These are phyloP conservation scores for Tilletia setariae DNA, from an alignment of 1,284 basidiomycete species.

Conservation along the genomic window DNA sequence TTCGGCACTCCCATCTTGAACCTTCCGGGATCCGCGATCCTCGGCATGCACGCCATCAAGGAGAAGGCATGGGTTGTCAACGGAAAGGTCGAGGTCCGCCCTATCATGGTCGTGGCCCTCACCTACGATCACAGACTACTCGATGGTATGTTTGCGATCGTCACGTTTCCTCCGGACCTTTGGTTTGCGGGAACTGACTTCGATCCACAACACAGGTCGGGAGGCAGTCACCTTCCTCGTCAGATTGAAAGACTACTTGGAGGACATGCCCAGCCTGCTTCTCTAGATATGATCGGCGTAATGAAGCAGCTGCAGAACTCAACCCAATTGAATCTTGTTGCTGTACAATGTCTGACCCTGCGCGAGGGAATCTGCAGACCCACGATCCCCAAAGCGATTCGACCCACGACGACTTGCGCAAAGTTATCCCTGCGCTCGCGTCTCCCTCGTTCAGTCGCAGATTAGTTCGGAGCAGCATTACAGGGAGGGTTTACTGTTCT, in stretches of 20 bases:
- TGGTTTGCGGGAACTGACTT: too few relatives aligned
- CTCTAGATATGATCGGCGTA: conserved; percentile 24
- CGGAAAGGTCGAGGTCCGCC: conserved; percentile 39
- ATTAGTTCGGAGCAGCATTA: too few relatives aligned
- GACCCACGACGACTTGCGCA: too few relatives aligned
- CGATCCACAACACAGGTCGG: conserved; percentile 54
- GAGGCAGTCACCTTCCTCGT: conserved; percentile 98
- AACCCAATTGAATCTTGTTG: neutral
- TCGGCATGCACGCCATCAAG: conserved; percentile 96
- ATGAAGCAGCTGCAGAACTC: conserved; percentile 40
- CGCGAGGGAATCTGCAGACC: too few relatives aligned
- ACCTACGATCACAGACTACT: conserved; percentile 95
- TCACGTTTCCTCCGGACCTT: conserved; percentile 10
- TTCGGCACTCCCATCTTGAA: conserved; percentile 94
- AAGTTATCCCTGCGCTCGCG: too few relatives aligned
- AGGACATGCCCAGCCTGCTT: conserved; percentile 52
- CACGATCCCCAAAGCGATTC: too few relatives aligned
- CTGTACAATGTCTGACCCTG: too few relatives aligned
- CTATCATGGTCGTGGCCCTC: conserved; percentile 60
- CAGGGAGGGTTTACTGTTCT: too few relatives aligned
- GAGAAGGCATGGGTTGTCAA: conserved; percentile 83
- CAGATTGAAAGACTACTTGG: conserved; percentile 59
- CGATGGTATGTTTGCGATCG: conserved; percentile 63
- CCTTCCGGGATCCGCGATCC: conserved; percentile 87
- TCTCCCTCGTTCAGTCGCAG: too few relatives aligned